Base-by-base conservation (phyloP, 345 rosid genomes). In the Boechera stricta region DNA sequence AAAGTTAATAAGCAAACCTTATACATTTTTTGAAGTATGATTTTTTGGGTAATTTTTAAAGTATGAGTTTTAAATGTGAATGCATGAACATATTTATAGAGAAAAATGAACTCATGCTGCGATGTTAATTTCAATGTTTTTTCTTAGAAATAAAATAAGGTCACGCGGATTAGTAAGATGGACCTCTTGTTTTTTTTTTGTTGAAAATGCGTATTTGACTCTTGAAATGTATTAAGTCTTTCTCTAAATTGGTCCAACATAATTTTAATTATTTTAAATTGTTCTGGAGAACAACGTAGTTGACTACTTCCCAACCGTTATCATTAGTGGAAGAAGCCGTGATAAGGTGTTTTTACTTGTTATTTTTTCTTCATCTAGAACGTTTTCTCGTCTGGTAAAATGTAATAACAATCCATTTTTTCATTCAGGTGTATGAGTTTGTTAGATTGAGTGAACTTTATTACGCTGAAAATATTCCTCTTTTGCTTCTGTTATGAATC, bases 321-420 rank as follows among this genome's bases (percentile, higher is more conserved):
- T 90, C 73, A 90, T 90, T 58, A 94, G 97, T 74, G 98, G 98
- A 79, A 90, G 98, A 87, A 89, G 94, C 74, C 93, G 96, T 44
- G 92, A 87, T 74, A 94, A 90, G 92, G 97, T 94, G 53, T 5
- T 29, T 54, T 39, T 31, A 11, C 31, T 67, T 5, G 31, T 18
- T 47, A 2, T 11, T 18, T 64, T 12, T 75, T 72, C 70, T 32
- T 69, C 28, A 15, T 69, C 13, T 24, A 16, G 6, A 44, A 32
- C 28, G 12, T 64, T 33, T 62, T 16, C 21, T 45, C 49, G 36
- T 44, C 4, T 29, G 42, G 15, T 77, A 15, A 52, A 38, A 68
- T 57, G 62, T 62, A 12, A 64, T 44, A 21, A 21, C 24, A 21
- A 21, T 21, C 24, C 24, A 21, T 21, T 21, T 21, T 21, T 21